Evolutionary conservation across 371 early-diverging fungal species (phyloP), one percentile per base, ranked within the genome.

Genomic region (Smittium mucronatum): DNA sequence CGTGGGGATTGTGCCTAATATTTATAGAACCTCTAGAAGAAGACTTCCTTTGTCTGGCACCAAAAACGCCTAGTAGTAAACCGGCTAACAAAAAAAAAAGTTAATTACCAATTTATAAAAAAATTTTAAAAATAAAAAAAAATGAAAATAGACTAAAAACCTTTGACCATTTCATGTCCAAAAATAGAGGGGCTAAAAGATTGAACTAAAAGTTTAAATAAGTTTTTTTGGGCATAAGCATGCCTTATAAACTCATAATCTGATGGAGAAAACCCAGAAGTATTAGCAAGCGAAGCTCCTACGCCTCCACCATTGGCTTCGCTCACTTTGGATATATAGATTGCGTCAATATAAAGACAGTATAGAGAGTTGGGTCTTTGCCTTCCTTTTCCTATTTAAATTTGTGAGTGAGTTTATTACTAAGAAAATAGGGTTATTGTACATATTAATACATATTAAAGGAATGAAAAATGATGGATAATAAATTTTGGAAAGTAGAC

Each of bases 161-260:
- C 82, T 76, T 88, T 88, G 32, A 89, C 84, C 68, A 84, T 70
- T 71, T 85, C 87, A 66, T 90, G 83, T 8, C 90, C 90, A 74
- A 82, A 86, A 28, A 90, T 87, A 1, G 83, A 76, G 16, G 85
- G 83, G 73, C 87, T 86, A 32, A 90, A 75, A 0, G 86, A 85
- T 64, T 83, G 72, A 29, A 86, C 84, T 35, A 90, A 58, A 57
- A 79, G 70, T 0, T 75, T 75, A 30, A 87, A 79, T 63, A 75
- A 78, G 72, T 65, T 71, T 63, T 73, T 77, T 64, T 77, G 70
- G 36, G 79, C 72, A 69, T 82, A 74, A 29, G 88, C 80, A 36
- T 80, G 74, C 35, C 74, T 73, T 35, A 86, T 84, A n/a, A 82
- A 85, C 63, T 76, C 76, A 70, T 83, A 67, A 74, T 86, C 86